Percentiles rank a stretch among this genome's conserved stretches.
Conservation (phyloP, 1,284 basidiomycete genomes). For the Amylostereum areolatum region DNA sequence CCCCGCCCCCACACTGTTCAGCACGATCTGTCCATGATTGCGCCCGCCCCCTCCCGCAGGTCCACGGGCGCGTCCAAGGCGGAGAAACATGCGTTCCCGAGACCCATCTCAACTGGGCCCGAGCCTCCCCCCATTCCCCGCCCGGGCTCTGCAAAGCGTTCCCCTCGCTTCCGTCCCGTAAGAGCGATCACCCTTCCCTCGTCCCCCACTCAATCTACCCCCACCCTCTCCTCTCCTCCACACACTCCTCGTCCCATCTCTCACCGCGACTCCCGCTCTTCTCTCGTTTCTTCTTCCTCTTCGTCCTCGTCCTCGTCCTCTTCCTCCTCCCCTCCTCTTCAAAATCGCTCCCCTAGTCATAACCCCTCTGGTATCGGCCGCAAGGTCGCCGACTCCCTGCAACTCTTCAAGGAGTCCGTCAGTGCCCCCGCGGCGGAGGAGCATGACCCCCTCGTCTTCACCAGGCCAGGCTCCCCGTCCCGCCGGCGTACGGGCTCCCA, state of each 20-base stretch:
- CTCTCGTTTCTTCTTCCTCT: conserved; percentile 5
- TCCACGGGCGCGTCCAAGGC: too few species aligned
- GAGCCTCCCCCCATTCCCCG: conserved; percentile 15
- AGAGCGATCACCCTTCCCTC: conserved; percentile 10
- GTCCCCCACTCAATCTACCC: conserved; percentile 1
- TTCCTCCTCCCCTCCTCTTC: conserved; percentile 35
- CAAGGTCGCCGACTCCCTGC: conserved; percentile 73
- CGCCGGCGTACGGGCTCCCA: conserved; percentile 39
- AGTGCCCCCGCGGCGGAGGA: conserved; percentile 36
- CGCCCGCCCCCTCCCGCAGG: too few species aligned
- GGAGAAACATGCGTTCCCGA: too few species aligned
- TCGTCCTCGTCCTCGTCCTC: conserved; percentile 29
- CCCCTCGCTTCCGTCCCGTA: conserved; percentile 13
- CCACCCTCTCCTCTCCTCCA: conserved; percentile 13
- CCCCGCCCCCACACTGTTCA: too few species aligned
- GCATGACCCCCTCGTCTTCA: conserved; percentile 23
- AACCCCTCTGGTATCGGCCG: conserved; percentile 55
- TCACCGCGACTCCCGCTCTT: conserved; percentile 25
- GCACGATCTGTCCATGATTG: too few species aligned
- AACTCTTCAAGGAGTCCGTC: conserved; percentile 73
- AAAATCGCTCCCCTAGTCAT: conserved; percentile 15
- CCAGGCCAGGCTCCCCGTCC: conserved; percentile 22
- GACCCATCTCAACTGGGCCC: neutral
- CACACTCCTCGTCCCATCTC: conserved; percentile 30
- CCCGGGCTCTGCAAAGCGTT: too few species aligned